These are phyloP conservation scores for Hortiboletus campestris DNA, from an alignment of 768 basidiomycete genomes.

Conservation along the genomic window DNA sequence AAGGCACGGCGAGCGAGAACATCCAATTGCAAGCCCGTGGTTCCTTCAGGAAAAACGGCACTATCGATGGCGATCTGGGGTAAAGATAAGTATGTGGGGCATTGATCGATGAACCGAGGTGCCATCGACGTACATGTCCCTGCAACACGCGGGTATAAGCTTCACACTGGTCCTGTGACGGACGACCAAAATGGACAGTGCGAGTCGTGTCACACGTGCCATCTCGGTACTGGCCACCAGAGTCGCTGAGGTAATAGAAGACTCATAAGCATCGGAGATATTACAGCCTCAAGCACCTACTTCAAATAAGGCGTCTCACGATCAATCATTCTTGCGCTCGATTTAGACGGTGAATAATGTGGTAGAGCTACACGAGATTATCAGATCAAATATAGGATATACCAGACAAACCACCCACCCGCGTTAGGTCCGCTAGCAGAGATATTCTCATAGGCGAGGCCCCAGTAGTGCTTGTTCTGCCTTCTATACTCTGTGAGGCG, in stretches of 20 bases:
- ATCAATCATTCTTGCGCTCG: constrained; percentile 69
- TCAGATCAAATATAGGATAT: background rate
- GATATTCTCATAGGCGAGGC: constrained; percentile 87
- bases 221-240: constrained; percentile 86
- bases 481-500: constrained; percentile 75
- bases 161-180: constrained; percentile 79
- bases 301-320: constrained; percentile 84
- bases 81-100: constrained; percentile 18
- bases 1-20: constrained; percentile 86
- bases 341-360: constrained; percentile 82
- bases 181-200: constrained; percentile 85
- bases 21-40: constrained; percentile 78
- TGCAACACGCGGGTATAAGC: constrained; percentile 95
- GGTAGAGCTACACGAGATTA: constrained; percentile 60
- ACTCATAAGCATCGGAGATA: constrained; percentile 15
- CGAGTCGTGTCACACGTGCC: constrained; percentile 87
- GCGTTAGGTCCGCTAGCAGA: constrained; percentile 89
- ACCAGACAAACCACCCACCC: constrained; percentile 36
- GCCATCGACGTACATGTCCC: constrained; percentile 73
- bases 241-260: constrained; percentile 59
- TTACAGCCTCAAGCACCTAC: constrained; percentile 42
- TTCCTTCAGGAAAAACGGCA: constrained; percentile 88
- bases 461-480: constrained; percentile 72
- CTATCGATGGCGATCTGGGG: constrained; percentile 84
- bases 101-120: constrained; percentile 18